These are phyloP conservation scores for Bassia scoparia DNA, from an alignment of 148 eudicot species.

Conservation along the genomic window DNA sequence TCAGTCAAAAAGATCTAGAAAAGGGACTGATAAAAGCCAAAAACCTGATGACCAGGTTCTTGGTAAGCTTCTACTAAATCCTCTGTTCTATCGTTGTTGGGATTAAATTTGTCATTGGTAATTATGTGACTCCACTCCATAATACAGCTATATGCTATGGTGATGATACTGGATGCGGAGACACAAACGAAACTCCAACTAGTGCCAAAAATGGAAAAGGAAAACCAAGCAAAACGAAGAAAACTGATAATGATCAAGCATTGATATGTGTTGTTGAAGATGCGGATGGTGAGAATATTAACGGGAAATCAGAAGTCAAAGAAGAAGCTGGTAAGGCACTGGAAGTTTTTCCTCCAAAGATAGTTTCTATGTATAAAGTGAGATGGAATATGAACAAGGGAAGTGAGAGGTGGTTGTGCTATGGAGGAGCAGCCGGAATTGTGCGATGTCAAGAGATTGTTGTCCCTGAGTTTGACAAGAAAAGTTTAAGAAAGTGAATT, in stretches of 20 bases:
- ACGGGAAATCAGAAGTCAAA: slow-evolving; percentile 9
- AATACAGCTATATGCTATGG: slow-evolving; percentile 51
- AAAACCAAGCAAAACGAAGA: slow-evolving; percentile 26
- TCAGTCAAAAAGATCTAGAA: slow-evolving; percentile 43
- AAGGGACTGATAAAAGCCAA: slow-evolving; percentile 28
- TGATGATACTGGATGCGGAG: slow-evolving; percentile 37
- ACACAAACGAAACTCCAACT: slow-evolving; percentile 12
- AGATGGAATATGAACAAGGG: slow-evolving; percentile 94
- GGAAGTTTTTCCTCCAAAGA: slow-evolving; percentile 57
- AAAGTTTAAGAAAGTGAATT: slow-evolving; percentile 15
- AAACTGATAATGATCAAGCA: slow-evolving; percentile 25
- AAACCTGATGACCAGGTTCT: slow-evolving; percentile 33
- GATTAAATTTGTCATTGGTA: slow-evolving; percentile 7
- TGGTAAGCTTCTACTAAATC: slow-evolving; percentile 31
- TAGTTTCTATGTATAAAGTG: slow-evolving; percentile 66
- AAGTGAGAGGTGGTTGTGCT: slow-evolving; percentile 82
- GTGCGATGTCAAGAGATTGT: slow-evolving; percentile 69
- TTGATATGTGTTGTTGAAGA: slow-evolving; percentile 28
- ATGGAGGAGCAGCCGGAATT: slow-evolving; percentile 87
- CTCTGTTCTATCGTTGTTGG: neutral
- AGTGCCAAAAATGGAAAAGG: slow-evolving; percentile 24
- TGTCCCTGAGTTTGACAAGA: slow-evolving; percentile 27
- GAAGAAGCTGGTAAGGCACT: slow-evolving; percentile 24
- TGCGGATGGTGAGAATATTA: slow-evolving; percentile 3
- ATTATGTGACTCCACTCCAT: neutral